Base-by-base conservation (phyloP, 495 filamentous ascomycete genomes). In the Aspergillus conjunctus region DNA sequence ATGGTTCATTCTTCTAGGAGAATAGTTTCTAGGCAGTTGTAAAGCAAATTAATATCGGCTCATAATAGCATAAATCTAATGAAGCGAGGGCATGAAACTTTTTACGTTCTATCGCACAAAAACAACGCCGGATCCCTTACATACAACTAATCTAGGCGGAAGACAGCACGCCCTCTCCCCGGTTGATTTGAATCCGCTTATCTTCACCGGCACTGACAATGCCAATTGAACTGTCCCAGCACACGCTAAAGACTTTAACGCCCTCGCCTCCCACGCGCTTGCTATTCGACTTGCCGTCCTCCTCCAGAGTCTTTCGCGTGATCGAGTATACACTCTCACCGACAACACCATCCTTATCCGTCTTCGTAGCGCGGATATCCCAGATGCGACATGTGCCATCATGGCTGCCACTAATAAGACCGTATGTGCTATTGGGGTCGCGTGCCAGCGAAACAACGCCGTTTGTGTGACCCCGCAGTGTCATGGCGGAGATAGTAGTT, bases 131-230 rank as follows among this genome's bases (percentile, higher is more conserved):
- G 52, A 54, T 58, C 71, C 44, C 64, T 68, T 72, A 73, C 72
- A 67, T 71, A 66, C 63, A 71, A 67, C 34, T 26, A 52, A 65
- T 51, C 63, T 70, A 73, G n/a, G 53, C 58, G 9, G 74, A 72
- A 59, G 74, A 76, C 63, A 80, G 52, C 33, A 81, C 74, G 44
- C 77, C 77, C 57, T 81, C 75, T 26, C 88, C 88, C 53, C 82
- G 78, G 77, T 98, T 96, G 59, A 98, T 85, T 78, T 98, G 95
- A 63, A 98, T 87, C 77, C 83, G 84, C 77, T 90, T 92, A 72
- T 98, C 94, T 83, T 97, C 92, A 12, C 92, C 91, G 7, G 79
- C 92, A 72, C 90, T 95, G 21, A 97, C 88, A 72, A 98, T 96
- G 8, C 94, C 94, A 44, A 95, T 80, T 18, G 80, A 79, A 64